Evolutionary conservation across 768 basidiomycete genomes (phyloP).

Genomic region (Paxillus ammoniavirescens): DNA sequence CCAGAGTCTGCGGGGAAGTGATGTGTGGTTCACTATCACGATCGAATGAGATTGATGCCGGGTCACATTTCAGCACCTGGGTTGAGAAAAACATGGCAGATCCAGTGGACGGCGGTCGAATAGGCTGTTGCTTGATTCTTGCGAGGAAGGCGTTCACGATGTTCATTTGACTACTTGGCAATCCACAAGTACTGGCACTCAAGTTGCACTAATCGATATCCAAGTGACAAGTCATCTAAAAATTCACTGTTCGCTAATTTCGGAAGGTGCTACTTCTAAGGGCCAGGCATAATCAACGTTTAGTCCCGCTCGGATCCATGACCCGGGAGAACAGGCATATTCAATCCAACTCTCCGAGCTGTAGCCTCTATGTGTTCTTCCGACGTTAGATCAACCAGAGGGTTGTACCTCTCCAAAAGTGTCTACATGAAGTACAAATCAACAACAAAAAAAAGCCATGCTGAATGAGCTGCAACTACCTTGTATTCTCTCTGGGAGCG

Average conservation of each 20-base stretch:
- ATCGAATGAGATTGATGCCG: slow-evolving; percentile 57
- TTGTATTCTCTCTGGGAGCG: slow-evolving; percentile 74
- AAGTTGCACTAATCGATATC: no score
- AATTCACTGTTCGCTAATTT: neutral
- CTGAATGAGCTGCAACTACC: slow-evolving; percentile 39
- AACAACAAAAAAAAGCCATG: neutral
- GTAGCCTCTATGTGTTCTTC: slow-evolving; percentile 84
- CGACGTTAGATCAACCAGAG: slow-evolving; percentile 71
- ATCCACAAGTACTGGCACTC: no score
- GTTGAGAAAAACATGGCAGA: slow-evolving; percentile 25
- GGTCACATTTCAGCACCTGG: slow-evolving; percentile 59
- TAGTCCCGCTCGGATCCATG: slow-evolving; percentile 6
- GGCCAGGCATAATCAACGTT: neutral
- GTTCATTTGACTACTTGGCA: slow-evolving; percentile 1
- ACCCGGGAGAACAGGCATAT: slow-evolving; percentile 59
- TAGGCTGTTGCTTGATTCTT: slow-evolving; percentile 10
- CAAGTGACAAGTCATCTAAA: neutral
- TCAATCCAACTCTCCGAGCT: slow-evolving; percentile 81
- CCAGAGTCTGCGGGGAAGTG: slow-evolving; percentile 47
- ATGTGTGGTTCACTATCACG: slow-evolving; percentile 46
- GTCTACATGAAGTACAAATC: slow-evolving; percentile 40
- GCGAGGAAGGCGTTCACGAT: slow-evolving; percentile 4
- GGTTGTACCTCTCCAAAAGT: slow-evolving; percentile 86
- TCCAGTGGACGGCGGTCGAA: slow-evolving; percentile 21
- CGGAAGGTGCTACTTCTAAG: neutral